These are phyloP conservation scores for Penicillium sp. DNA, from an alignment of 2,329 filamentous ascomycete genomes.

Conservation along the genomic window DNA sequence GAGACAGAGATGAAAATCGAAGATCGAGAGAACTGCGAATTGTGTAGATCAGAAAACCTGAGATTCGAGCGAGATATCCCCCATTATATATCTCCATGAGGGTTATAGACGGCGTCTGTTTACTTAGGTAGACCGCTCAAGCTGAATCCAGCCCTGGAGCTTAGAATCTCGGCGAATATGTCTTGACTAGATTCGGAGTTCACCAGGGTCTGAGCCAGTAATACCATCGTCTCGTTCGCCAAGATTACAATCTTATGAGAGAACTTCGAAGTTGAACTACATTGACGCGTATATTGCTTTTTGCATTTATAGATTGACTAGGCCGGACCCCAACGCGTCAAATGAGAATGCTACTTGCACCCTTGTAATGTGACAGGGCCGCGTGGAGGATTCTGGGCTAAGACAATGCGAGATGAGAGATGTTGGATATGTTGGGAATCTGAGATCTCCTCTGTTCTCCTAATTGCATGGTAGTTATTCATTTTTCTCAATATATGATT, in stretches of 20 bases:
- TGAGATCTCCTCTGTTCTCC: neutral
- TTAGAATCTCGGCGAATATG: conserved; percentile 10
- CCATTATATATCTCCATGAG: conserved; percentile 6
- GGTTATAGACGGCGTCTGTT: neutral
- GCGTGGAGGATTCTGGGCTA: conserved; percentile 6
- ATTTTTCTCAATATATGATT: no score
- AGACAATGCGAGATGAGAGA: conserved; percentile 1
- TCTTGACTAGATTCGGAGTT: conserved; percentile 10
- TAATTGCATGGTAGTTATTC: no score
- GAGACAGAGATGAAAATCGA: neutral
- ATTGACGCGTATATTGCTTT: conserved; percentile 6
- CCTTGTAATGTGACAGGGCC: conserved; percentile 6
- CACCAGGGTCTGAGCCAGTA: conserved; percentile 6
- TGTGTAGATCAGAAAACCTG: neutral
- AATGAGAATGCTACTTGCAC: neutral
- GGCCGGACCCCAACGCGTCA: neutral
- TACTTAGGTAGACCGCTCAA: neutral
- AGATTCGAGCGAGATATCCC: neutral
- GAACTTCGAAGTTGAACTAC: neutral
- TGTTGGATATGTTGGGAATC: neutral
- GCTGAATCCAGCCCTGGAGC: neutral
- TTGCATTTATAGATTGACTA: neutral
- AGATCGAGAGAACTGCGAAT: neutral
- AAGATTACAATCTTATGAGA: conserved; percentile 4
- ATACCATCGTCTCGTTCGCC: neutral